These are phyloP conservation scores for Picochlorum costavermella DNA, from an alignment of 139 green algal genomes.

Conservation along the genomic window DNA sequence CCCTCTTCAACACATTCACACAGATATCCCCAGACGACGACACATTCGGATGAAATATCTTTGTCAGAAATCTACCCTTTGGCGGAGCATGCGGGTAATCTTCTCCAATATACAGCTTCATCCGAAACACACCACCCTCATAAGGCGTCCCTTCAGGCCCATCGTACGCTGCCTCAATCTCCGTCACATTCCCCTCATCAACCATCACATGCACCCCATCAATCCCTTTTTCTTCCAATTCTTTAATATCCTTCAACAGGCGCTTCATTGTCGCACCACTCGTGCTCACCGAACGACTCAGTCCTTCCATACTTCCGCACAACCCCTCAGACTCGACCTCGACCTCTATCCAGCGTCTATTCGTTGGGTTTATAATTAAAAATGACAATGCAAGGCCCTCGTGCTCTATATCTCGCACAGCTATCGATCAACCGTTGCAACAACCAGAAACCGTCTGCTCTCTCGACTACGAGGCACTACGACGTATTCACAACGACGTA, in stretches of 20 bases:
- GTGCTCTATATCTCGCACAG: too few relatives aligned
- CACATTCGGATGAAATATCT: slow-evolving; percentile 98
- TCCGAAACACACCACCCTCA: slow-evolving; percentile 78
- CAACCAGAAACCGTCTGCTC: too few relatives aligned
- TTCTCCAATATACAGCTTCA: slow-evolving; percentile 55
- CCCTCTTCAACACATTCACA: slow-evolving; percentile 95
- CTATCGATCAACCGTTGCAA: too few relatives aligned
- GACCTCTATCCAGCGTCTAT: background rate
- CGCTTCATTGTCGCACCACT: slow-evolving; percentile 22
- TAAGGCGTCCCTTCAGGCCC: slow-evolving; percentile 84
- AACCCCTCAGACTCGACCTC: background rate
- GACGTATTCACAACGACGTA: too few relatives aligned
- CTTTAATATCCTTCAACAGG: slow-evolving; percentile 65
- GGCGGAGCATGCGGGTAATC: slow-evolving; percentile 60
- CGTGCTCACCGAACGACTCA: too few relatives aligned
- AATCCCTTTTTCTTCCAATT: slow-evolving; percentile 65
- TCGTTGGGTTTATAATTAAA: background rate
- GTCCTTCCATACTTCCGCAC: too few relatives aligned
- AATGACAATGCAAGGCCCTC: too few relatives aligned
- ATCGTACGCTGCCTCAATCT: slow-evolving; percentile 78
- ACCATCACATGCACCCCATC: slow-evolving; percentile 51
- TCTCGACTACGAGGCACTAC: too few relatives aligned
- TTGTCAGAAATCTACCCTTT: slow-evolving; percentile 77
- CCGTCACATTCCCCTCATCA: slow-evolving; percentile 79
- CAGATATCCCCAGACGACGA: slow-evolving; percentile 86